Base-by-base conservation (phyloP, 2,329 filamentous ascomycete genomes). In the Verticillium klebahnii region DNA sequence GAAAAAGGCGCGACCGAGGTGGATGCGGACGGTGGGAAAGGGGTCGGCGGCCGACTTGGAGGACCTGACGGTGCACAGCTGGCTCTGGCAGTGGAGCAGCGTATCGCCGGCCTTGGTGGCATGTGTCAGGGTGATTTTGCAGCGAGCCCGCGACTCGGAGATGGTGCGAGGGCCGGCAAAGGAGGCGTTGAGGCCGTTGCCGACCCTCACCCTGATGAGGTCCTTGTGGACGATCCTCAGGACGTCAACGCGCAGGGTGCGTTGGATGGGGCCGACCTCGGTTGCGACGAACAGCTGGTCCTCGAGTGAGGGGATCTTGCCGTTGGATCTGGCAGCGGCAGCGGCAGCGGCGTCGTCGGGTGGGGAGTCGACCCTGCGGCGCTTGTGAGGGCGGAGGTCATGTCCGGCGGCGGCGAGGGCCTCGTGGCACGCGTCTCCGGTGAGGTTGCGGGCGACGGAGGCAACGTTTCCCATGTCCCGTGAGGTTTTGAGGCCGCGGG, bases 61-160 rank as follows among this genome's bases (percentile, higher is more conserved):
- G 3, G 82, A 74, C 59, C 76, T 80, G 64, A 87, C 73, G 54
- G 78, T 78, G 72, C 84, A 86, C 9, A 80, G 71, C 67, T 86
- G 82, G 64, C 79, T 84, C 67, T 84, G 79, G 65, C 82, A 82
- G 67, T 84, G 78, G 62, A 86, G 70, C 7, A 83, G n/a, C 39
- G 25, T 60, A 4, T 63, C 59, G 55, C 63, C 62, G 58, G 52
- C 29, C 32, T 31, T 56, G 29, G 36, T 61, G 55, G 61, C 62
- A 58, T 73, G 72, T 58, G 69, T 74, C 57, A 82, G 75, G 32
- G 73, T 74, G 62, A 82, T 68, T 62, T 75, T 80, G 71, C 79
- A 82, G 19, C 78, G 75, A 17, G 75, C 75, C 60, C 71, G 75
- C 63, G 75, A 71, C 55, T 70, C 69, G 5, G 72, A 68, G 7